Evolutionary conservation across 176 grass and related monocot genomes (phyloP).

Genomic region (Dendrocalamus sinicus): DNA sequence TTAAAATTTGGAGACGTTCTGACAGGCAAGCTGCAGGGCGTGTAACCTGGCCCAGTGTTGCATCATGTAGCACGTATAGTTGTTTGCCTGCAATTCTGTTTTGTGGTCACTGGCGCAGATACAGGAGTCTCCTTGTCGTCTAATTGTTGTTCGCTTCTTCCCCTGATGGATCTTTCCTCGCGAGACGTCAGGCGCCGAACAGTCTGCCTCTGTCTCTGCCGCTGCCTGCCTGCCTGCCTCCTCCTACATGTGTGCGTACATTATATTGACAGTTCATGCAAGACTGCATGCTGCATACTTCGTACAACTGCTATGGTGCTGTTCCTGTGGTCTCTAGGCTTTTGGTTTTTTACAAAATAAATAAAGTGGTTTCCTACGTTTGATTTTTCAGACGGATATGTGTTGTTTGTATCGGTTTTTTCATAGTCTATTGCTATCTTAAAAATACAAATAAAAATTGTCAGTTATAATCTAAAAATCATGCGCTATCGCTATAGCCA

Average conservation of each 20-base stretch:
- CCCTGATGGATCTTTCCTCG: constrained; percentile 48
- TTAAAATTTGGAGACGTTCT: neutral
- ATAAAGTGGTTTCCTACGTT: too few species aligned
- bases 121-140: constrained; percentile 51
- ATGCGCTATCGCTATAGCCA: neutral
- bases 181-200: neutral
- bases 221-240: neutral
- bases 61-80: constrained; percentile 12
- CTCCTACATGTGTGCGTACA: neutral
- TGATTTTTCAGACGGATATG: too few species aligned
- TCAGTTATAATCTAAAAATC: too few species aligned
- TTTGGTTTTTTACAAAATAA: too few species aligned
- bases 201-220: constrained; percentile 3
- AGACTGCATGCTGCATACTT: neutral
- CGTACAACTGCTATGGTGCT: neutral
- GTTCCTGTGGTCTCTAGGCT: too few species aligned
- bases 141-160: constrained; percentile 56
- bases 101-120: constrained; percentile 28
- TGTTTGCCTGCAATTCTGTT: constrained; percentile 54
- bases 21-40: neutral
- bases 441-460: too few species aligned
- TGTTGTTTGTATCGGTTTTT: too few species aligned
- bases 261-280: neutral
- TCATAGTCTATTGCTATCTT: rapidly evolving
- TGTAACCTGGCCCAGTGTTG: neutral